Evolutionary conservation across 345 rosid species (phyloP), one percentile per base, ranked within the genome.

Genomic region (Punica granatum): DNA sequence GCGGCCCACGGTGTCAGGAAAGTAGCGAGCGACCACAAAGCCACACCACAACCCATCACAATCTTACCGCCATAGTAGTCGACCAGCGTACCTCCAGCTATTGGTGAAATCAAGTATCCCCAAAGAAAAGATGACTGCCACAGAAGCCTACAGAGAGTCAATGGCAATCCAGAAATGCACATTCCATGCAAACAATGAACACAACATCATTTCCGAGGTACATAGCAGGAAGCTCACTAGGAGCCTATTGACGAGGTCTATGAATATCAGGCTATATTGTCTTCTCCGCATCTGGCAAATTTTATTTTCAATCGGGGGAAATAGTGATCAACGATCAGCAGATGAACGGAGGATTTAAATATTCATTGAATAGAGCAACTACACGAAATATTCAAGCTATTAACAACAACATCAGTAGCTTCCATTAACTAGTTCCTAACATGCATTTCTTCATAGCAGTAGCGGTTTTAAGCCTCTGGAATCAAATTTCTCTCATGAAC

Each of bases 1-100:
- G 96, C 95, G 16, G 99, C 99, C 93, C 93, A 93, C 13, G 99
- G 99, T 7, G 92, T 93, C 44, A 90, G 88, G 58, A 93, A 90
- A 16, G 99, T 93, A 33, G 97, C 96, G 60, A 86, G 67, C 0
- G 99, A 93, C 99, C 99, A 93, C 77, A 89, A 60, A 4, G 96
- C 88, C 32, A 93, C 99, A 14, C 99, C 99, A 78, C 91, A 89
- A 41, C 83, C 95, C 99, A 93, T 90, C 64, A 93, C 86, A 14
- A 89, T 83, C 72, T 93, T 87, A 44, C 97, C 99, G 25, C 99
- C 99, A 76, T 89, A 90, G 36, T 83, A 81, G 75, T 93, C 99
- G 75, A 93, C 99, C 56, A 89, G 81, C 39, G 95, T 82, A 43
- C 99, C 99, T 54, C 92, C 99, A 21, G 84, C 92, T 72, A 93